Evolutionary conservation across 2,329 filamentous ascomycete species (phyloP), one percentile per base, ranked within the genome.

Genomic region (Microcyclospora pomicola): DNA sequence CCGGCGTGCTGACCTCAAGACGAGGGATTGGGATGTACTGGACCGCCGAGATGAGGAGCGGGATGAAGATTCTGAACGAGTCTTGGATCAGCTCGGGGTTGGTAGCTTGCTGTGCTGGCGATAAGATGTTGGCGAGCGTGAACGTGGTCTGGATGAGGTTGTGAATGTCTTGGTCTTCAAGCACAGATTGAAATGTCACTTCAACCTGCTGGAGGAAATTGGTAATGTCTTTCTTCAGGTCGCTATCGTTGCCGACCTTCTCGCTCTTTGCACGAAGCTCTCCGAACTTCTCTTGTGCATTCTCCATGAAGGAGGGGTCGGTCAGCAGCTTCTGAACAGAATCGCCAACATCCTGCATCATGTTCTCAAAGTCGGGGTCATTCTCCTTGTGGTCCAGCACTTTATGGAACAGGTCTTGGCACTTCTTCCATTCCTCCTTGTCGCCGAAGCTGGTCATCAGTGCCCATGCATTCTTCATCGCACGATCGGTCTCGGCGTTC

Each of bases 11-110:
- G 5, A 95, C 68, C 58, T 95, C 88, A n/a, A 95, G 61, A 4
- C 88, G 79, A 0, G 87, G 87, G 37, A 96, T 91, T 0, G 88
- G 88, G 3, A 96, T 65, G 59, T 85, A 86, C 56, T 95, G 86
- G 27, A 96, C 69, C 2, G 75, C 74, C 47, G 83, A 71, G 40
- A 95, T 72, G 3, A 86, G 53, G 10, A 85, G 64, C 0, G 88
- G 88, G 5, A 91, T 67, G 54, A 95, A 87, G 10, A 88, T 75
- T 42, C 88, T 80, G 48, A 85, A 69, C 2, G 75, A 65, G 55
- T 96, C 88, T 2, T 75, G 69, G 3, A 91, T 62, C 2, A 96
- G 67, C 19, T 85, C 80, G 0, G 68, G 64, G 53, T 87, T 88
- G 14, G 75, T 68, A 37, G 75, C 70, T 3, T 71, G 61, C 41